Percentiles rank a stretch among this genome's conserved stretches.
Evolutionary conservation across 192 early-diverging fungal genomes (phyloP).

Genomic region (Neocallimastix lanati): DNA sequence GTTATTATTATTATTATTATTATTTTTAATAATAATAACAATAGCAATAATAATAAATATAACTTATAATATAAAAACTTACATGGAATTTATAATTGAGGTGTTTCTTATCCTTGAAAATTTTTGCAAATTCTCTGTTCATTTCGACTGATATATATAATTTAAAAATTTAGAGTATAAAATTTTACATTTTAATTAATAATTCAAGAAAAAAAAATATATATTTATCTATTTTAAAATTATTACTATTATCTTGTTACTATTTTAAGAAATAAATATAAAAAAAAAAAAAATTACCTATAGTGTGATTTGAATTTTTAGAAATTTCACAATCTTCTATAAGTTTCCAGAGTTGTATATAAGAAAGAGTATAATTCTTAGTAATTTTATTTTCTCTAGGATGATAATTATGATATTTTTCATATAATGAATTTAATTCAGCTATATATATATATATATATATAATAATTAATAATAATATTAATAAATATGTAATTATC

Average conservation of each 20-base stretch:
- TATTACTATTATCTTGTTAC: too few species aligned
- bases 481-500: too few species aligned
- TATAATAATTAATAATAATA: too few species aligned
- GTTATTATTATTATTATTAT: too few species aligned
- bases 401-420: neutral
- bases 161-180: too few species aligned
- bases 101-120: neutral
- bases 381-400: neutral
- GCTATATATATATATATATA: too few species aligned
- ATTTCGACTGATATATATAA: neutral
- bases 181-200: too few species aligned
- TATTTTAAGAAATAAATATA: too few species aligned
- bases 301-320: neutral
- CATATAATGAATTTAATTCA: neutral
- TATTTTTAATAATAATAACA: too few species aligned
- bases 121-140: neutral
- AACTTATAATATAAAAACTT: neutral
- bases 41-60: too few species aligned
- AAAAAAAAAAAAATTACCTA: neutral
- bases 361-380: neutral
- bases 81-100: neutral
- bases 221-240: too few species aligned
- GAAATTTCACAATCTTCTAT: neutral
- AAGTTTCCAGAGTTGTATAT: neutral
- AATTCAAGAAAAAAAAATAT: too few species aligned